phyloP scores from a whole-genome alignment of 176 grass and related monocot genomes.

The Phyllostachys edulis region DNA sequence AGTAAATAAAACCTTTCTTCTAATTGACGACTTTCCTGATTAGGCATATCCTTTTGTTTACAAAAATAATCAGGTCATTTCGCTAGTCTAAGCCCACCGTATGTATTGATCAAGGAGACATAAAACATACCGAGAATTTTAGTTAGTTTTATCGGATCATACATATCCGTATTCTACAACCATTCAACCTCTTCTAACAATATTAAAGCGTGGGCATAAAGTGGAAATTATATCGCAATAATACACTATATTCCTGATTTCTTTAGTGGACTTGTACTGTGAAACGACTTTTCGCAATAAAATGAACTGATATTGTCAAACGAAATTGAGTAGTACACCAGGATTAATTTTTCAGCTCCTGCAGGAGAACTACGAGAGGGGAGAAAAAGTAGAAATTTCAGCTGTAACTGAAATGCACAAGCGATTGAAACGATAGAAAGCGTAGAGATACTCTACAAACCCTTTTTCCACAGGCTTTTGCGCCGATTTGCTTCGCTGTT shows the following conservation, averaged over 20 bases:
- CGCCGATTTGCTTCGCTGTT: background rate
- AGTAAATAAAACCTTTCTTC: background rate
- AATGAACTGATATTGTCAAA: background rate
- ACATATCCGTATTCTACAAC: background rate
- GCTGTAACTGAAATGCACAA: background rate
- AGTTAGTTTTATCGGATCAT: background rate
- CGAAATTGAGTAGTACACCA: background rate
- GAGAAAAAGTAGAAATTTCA: background rate
- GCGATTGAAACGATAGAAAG: background rate
- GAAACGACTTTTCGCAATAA: background rate
- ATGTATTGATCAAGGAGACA: background rate
- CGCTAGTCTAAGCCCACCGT: background rate
- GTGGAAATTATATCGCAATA: background rate
- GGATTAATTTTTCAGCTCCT: background rate
- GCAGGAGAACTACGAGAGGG: background rate
- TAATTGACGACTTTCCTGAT: background rate
- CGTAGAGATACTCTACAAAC: background rate
- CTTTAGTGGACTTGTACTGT: background rate
- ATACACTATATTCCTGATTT: background rate
- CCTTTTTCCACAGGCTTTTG: background rate
- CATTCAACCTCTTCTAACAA: background rate
- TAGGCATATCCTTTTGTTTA: background rate
- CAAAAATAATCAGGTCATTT: background rate
- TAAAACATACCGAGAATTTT: background rate
- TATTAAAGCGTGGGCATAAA: background rate